Percentiles rank a stretch among this genome's conserved stretches.
Evolutionary conservation across 2,329 filamentous ascomycete species (phyloP).

Genomic region (Thielaviopsis musarum): DNA sequence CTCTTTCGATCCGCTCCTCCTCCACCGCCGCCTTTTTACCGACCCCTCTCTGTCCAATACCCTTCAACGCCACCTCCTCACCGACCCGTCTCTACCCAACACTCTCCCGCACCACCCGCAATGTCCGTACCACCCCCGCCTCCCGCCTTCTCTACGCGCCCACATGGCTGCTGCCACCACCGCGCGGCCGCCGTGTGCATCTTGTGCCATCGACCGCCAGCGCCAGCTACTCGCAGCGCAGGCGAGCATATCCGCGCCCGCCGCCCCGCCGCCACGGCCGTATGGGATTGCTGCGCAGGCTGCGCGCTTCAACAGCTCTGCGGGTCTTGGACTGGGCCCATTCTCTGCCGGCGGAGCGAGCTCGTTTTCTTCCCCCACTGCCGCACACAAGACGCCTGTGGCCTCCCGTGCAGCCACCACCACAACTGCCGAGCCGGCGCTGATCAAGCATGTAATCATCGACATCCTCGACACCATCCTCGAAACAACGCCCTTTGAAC

Average conservation of each 20-base stretch:
- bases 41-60: not conserved
- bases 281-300: not conserved
- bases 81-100: not conserved
- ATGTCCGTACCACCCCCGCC: not conserved
- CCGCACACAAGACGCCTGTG: not conserved
- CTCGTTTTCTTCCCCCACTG: too few species aligned
- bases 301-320: not conserved
- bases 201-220: not conserved
- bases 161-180: too few species aligned
- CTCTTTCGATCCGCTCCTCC: not conserved
- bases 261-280: too few species aligned
- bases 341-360: too few species aligned
- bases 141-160: not conserved
- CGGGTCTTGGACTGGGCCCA: too few species aligned
- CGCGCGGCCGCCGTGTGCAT: not conserved
- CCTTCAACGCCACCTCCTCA: not conserved
- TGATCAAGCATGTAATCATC: conserved; percentile 25
- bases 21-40: not conserved
- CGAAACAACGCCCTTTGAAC: conserved; percentile 28
- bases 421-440: not conserved
- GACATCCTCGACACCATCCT: conserved; percentile 33
- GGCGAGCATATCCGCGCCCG: not conserved
- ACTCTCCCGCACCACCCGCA: not conserved
- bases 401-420: not conserved
- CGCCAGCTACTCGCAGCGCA: not conserved